A percentile compares a stretch with the other conserved stretches of the same genome.
Conservation (phyloP, 306 rosid species). For the Vigna trinervia region DNA sequence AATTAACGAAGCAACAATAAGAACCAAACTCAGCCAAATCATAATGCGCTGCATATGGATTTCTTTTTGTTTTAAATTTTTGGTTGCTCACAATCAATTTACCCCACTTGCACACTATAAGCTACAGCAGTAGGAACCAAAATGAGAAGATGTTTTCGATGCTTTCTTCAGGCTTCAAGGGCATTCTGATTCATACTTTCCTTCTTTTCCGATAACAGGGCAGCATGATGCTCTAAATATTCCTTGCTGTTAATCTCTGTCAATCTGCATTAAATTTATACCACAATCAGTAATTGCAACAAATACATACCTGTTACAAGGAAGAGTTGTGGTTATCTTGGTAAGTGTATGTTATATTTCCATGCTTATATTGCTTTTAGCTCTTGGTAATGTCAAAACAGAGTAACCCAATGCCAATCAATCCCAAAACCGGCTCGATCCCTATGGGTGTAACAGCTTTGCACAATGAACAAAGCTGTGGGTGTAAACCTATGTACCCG, state of each 20-base stretch:
- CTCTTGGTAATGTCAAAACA: neutral
- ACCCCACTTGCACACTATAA: slow-evolving; percentile 19
- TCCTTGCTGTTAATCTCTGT: slow-evolving; percentile 95
- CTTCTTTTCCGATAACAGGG: slow-evolving; percentile 58
- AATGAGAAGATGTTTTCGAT: slow-evolving; percentile 7
- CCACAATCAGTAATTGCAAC: slow-evolving; percentile 41
- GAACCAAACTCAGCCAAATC: slow-evolving; percentile 28
- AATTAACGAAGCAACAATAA: slow-evolving; percentile 37
- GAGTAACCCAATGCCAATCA: neutral
- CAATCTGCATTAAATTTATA: slow-evolving; percentile 62
- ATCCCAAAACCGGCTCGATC: neutral
- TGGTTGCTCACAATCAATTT: slow-evolving; percentile 33
- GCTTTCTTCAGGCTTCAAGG: slow-evolving; percentile 47
- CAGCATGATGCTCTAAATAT: slow-evolving; percentile 86
- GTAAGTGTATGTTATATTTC: neutral
- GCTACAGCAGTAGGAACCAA: slow-evolving; percentile 38
- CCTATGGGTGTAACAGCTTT: neutral
- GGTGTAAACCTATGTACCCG: too few species aligned
- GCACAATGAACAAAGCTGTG: neutral
- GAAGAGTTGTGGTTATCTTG: neutral
- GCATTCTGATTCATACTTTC: slow-evolving; percentile 38
- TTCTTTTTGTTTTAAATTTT: slow-evolving; percentile 30
- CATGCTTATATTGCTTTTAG: neutral
- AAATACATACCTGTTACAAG: slow-evolving; percentile 12
- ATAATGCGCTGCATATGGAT: slow-evolving; percentile 25